Base-by-base conservation (phyloP, 1,139 yeast genomes). In the Suhomyces ambrosiae region DNA sequence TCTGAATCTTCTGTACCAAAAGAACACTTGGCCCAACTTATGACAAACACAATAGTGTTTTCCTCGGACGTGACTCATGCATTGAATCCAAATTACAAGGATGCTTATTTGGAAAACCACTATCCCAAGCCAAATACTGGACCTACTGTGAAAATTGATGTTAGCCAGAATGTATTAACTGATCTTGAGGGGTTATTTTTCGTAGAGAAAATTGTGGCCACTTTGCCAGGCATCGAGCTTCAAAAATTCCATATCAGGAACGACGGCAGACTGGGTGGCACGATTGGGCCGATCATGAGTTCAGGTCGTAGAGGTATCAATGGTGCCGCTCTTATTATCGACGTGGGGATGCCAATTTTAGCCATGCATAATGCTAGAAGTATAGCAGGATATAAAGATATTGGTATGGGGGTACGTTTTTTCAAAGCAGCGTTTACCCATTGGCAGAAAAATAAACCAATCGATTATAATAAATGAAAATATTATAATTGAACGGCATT, bases 1-100 rank as follows among this genome's bases (percentile, higher is more conserved):
- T 16, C 15, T 7, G 13, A 21, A 2, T 14, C 28, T 3, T 10
- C 21, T 12, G 34, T 28, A 7, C 35, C 40, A 3, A 26, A 28
- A 3, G 49, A 44, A 27, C 31, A 34, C 5, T 26, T 49, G 19
- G 38, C 44, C 9, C 43, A 41, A 17, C 41, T 48, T 8, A 40
- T 45, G 19, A 38, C 36, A 8, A 37, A 47, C 27, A 43, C 72
- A 6, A 50, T 71, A 16, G 52, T 71, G 26, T 54, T 71, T 28
- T 69, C 75, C 0, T 73, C 76, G 1, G 77, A 71, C 43, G 76
- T 71, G 12, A 71, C 66, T n/a, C 77, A 71, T 46, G 64, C 68
- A 15, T 48, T 70, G 25, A 71, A 71, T 46, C 77, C 77, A n/a
- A 71, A 71, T 48, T 71, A 68, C 42, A 40, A 50, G 14, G 47